Evolutionary conservation across 805 yeast species (phyloP).

Genomic region (Nakazawaea anatomiae): DNA sequence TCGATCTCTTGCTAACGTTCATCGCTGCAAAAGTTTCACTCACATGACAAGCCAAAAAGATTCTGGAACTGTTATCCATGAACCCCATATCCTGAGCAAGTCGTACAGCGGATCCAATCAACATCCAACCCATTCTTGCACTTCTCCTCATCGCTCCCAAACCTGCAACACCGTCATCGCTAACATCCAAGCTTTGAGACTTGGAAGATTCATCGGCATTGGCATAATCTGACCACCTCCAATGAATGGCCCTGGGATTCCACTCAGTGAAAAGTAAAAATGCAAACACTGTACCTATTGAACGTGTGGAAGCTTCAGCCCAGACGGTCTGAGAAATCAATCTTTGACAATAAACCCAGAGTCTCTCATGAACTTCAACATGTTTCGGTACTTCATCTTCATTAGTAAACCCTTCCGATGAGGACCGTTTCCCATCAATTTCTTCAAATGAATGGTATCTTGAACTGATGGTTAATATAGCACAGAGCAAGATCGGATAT

Average conservation of each 20-base stretch:
- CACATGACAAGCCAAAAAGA: conserved; percentile 78
- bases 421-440: conserved; percentile 21
- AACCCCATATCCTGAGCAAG: conserved; percentile 84
- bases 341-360: conserved; percentile 82
- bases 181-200: conserved; percentile 16
- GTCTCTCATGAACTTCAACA: conserved; percentile 64
- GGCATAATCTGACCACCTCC: conserved; percentile 83
- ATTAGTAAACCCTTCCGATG: conserved; percentile 11
- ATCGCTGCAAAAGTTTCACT: conserved; percentile 80
- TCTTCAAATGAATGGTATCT: conserved; percentile 62
- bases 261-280: conserved; percentile 85
- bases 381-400: conserved; percentile 24
- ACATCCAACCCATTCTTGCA: conserved; percentile 91
- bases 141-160: conserved; percentile 81
- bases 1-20: conserved; percentile 73
- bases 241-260: conserved; percentile 93
- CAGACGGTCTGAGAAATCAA: conserved; percentile 82
- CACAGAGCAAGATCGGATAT: conserved; percentile 76
- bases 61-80: conserved; percentile 64
- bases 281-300: conserved; percentile 82
- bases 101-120: conserved; percentile 81
- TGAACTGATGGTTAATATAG: conserved; percentile 74
- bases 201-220: conserved; percentile 25
- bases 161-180: conserved; percentile 54
- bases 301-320: conserved; percentile 89